A percentile compares a stretch with the other conserved stretches of the same genome.
These are phyloP conservation scores for Boletus sp. DNA, from an alignment of 768 basidiomycete species.

Conservation along the genomic window DNA sequence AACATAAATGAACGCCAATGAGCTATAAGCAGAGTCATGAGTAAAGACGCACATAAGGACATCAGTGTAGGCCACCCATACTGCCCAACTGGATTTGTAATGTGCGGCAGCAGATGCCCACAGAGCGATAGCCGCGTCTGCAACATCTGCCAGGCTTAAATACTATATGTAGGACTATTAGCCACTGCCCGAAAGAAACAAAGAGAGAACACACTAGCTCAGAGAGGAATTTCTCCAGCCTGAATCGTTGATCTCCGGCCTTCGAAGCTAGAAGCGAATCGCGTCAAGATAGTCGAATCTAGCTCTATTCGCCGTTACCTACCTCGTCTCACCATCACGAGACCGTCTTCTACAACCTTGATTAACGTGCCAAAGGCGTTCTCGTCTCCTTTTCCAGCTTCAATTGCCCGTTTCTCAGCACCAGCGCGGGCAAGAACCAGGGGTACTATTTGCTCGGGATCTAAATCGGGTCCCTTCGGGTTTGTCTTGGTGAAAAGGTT, in stretches of 20 bases:
- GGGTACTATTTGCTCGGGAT: constrained; percentile 65
- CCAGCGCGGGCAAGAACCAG: constrained; percentile 64
- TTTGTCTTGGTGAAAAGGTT: constrained; percentile 45
- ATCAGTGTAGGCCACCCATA: constrained; percentile 76
- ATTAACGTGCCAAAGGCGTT: constrained; percentile 53
- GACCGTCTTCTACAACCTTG: constrained; percentile 59
- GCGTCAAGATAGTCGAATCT: background rate
- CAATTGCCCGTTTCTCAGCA: constrained; percentile 56
- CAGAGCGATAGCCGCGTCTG: constrained; percentile 55
- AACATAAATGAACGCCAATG: background rate
- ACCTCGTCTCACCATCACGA: constrained; percentile 62
- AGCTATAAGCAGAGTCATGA: background rate
- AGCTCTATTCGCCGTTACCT: constrained; percentile 3
- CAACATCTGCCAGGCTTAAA: constrained; percentile 38
- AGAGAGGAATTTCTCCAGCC: constrained; percentile 81
- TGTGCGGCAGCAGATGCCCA: constrained; percentile 68
- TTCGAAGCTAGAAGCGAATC: constrained; percentile 46
- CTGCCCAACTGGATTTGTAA: constrained; percentile 68
- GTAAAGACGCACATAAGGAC: constrained; percentile 57
- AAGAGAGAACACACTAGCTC: constrained; percentile 55
- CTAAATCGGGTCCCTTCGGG: constrained; percentile 28
- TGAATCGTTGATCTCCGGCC: constrained; percentile 70
- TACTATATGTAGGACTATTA: constrained; percentile 40
- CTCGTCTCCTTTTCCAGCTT: constrained; percentile 49
- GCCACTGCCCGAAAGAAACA: background rate